These are phyloP conservation scores for Ascodesmis nigricans DNA, from an alignment of 495 filamentous ascomycete species.

Conservation along the genomic window DNA sequence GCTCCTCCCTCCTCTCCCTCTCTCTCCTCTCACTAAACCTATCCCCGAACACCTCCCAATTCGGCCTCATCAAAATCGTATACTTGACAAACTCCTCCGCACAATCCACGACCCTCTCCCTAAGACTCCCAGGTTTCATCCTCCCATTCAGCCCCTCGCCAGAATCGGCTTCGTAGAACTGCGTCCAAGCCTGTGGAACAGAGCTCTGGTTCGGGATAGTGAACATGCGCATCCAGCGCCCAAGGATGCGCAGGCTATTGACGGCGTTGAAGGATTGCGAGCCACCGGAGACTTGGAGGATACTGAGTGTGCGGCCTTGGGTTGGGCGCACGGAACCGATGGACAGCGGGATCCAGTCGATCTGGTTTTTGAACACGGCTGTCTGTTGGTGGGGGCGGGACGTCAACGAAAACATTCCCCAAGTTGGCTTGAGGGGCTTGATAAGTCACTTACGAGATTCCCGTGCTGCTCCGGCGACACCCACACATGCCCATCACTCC, in stretches of 20 bases:
- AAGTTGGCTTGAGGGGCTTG: not conserved
- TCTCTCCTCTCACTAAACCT: slow-evolving; percentile 38
- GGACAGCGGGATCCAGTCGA: slow-evolving; percentile 49
- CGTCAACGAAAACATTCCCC: not conserved
- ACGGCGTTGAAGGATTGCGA: slow-evolving; percentile 54
- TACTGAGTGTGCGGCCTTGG: slow-evolving; percentile 42
- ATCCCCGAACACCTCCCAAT: slow-evolving; percentile 41
- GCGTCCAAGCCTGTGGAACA: slow-evolving; percentile 41
- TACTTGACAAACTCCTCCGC: slow-evolving; percentile 65
- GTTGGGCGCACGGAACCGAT: slow-evolving; percentile 44
- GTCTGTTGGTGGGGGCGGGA: slow-evolving; percentile 25
- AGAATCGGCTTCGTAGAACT: slow-evolving; percentile 32
- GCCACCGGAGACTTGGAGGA: slow-evolving; percentile 44
- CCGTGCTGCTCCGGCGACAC: slow-evolving; percentile 50
- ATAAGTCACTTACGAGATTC: slow-evolving; percentile 29
- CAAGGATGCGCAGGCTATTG: slow-evolving; percentile 46
- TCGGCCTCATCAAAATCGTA: slow-evolving; percentile 41
- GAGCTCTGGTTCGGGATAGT: slow-evolving; percentile 47
- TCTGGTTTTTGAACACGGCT: slow-evolving; percentile 53
- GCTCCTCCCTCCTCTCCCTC: slow-evolving; percentile 24
- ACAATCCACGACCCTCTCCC: slow-evolving; percentile 49
- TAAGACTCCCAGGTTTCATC: slow-evolving; percentile 37
- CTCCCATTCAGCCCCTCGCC: slow-evolving; percentile 30
- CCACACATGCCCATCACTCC: slow-evolving; percentile 54
- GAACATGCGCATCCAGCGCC: slow-evolving; percentile 64